These are phyloP conservation scores for Botryotinia narcissicola DNA, from an alignment of 2,329 filamentous ascomycete species.

Conservation along the genomic window DNA sequence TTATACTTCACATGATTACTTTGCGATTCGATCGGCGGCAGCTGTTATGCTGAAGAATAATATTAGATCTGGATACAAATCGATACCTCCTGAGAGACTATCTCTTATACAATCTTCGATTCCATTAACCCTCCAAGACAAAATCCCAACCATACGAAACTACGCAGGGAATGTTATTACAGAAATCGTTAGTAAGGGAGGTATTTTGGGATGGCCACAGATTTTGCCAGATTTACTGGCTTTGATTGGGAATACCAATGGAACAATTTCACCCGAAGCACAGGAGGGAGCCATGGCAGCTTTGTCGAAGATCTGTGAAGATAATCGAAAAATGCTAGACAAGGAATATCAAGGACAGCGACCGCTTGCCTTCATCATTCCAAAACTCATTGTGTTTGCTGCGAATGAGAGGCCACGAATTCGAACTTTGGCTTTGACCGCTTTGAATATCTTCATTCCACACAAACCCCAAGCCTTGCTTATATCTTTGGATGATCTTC, in stretches of 20 bases:
- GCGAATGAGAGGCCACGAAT: conserved; percentile 74
- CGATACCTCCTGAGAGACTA: conserved; percentile 71
- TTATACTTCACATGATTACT: conserved; percentile 60
- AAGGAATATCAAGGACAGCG: conserved; percentile 85
- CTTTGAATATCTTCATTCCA: conserved; percentile 89
- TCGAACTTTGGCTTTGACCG: conserved; percentile 73
- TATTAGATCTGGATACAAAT: conserved; percentile 70
- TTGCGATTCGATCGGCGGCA: conserved; percentile 79
- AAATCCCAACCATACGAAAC: conserved; percentile 76
- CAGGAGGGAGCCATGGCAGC: conserved; percentile 95
- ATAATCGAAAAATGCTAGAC: conserved; percentile 84
- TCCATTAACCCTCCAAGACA: conserved; percentile 76
- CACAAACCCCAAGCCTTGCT: conserved; percentile 80
- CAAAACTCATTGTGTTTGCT: conserved; percentile 85
- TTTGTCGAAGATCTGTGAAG: conserved; percentile 92
- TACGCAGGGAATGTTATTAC: conserved; percentile 93
- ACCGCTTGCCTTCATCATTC: conserved; percentile 83
- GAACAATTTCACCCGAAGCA: conserved; percentile 65
- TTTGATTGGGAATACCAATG: conserved; percentile 70
- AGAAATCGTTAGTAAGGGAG: conserved; percentile 80
- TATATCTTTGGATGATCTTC: conserved; percentile 74
- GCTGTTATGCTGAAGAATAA: conserved; percentile 97
- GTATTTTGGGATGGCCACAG: conserved; percentile 87
- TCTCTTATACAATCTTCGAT: conserved; percentile 77
- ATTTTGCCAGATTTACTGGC: conserved; percentile 79